Conservation (phyloP, 129 eudicot species). For the Arctium minus region DNA sequence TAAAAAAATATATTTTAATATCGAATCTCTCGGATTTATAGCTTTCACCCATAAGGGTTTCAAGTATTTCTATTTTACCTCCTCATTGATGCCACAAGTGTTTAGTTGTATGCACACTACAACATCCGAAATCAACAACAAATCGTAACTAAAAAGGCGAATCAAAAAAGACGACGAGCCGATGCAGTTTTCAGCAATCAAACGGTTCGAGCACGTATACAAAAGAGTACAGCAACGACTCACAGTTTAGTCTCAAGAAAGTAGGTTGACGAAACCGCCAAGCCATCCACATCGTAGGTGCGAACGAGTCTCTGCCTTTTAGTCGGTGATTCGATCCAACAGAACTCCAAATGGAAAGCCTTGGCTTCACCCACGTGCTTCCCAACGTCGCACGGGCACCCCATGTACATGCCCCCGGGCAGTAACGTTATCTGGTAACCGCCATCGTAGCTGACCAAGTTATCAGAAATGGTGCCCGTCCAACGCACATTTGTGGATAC, state of each 20-base stretch:
- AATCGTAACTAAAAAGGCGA: not conserved
- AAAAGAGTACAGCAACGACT: slow-evolving; percentile 4
- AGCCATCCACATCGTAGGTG: slow-evolving; percentile 81
- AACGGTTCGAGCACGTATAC: not conserved
- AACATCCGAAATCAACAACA: not conserved
- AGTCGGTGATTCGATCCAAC: slow-evolving; percentile 83
- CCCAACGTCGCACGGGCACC: slow-evolving; percentile 74
- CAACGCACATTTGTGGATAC: slow-evolving; percentile 63
- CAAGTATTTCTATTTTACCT: not conserved
- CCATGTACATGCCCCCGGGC: slow-evolving; percentile 98
- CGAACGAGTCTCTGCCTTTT: slow-evolving; percentile 91
- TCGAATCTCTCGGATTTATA: too few species aligned
- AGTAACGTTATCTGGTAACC: slow-evolving; percentile 72
- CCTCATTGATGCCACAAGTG: not conserved
- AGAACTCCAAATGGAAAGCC: slow-evolving; percentile 82
- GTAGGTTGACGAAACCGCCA: slow-evolving; percentile 86
- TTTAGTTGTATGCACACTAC: not conserved
- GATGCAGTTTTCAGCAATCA: not conserved
- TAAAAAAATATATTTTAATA: too few species aligned
- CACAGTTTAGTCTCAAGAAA: slow-evolving; percentile 63
- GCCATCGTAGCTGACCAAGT: slow-evolving; percentile 67
- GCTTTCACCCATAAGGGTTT: not conserved
- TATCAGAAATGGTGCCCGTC: slow-evolving; percentile 57
- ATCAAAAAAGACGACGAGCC: not conserved
- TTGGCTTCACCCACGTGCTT: slow-evolving; percentile 61